Conservation (phyloP, 805 yeast species). For the Ogataea pignaliae region DNA sequence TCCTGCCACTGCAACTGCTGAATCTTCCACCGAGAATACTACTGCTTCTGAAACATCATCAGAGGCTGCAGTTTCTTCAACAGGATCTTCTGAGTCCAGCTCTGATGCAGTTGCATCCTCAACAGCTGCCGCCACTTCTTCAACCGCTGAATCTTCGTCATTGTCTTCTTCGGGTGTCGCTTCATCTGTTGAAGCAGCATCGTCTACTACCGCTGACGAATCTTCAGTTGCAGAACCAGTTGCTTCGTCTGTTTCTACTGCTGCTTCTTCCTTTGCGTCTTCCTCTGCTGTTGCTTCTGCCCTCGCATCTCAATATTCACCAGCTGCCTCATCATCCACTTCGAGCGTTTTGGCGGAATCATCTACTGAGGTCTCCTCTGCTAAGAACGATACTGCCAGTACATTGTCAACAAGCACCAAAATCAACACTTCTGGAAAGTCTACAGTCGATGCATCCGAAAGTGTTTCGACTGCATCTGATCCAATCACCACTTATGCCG, state of each 20-base stretch:
- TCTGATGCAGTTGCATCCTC: background rate
- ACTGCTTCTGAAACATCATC: background rate
- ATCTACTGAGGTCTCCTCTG: background rate
- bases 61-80: background rate
- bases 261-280: no score
- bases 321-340: background rate
- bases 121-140: background rate
- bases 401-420: background rate
- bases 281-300: no score
- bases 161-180: background rate
- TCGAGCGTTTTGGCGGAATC: no score
- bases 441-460: background rate
- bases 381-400: background rate
- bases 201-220: background rate
- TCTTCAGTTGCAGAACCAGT: no score
- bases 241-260: no score
- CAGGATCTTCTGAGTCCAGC: background rate
- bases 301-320: no score
- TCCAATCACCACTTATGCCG: conserved; percentile 1
- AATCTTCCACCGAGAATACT: background rate
- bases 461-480: background rate
- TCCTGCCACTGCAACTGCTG: background rate
- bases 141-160: background rate
- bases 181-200: background rate
- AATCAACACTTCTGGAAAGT: no score